These are phyloP conservation scores for Cystobasidium ongulense DNA, from an alignment of 768 basidiomycete genomes.

Conservation along the genomic window DNA sequence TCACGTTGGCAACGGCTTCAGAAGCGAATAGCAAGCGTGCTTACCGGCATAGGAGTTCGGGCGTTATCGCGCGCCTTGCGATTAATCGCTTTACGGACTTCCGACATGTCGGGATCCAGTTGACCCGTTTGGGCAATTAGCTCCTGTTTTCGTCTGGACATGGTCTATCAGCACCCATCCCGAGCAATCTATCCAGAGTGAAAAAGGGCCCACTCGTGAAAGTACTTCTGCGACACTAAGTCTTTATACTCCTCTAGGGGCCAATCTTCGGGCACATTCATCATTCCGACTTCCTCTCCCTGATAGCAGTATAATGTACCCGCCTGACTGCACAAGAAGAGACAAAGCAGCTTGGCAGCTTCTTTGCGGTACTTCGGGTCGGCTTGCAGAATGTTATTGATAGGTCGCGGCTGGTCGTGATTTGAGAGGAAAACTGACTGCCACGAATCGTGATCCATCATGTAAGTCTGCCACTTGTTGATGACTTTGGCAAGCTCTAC, in stretches of 20 bases:
- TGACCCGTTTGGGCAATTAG: not conserved
- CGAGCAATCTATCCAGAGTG: not conserved
- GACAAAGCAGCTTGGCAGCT: constrained; percentile 60
- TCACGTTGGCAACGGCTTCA: no score
- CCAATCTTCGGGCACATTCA: constrained; percentile 51
- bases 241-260: constrained; percentile 61
- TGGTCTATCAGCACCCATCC: not conserved
- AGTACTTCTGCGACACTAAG: constrained; percentile 65
- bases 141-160: constrained; percentile 39
- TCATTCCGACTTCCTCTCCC: constrained; percentile 63
- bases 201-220: constrained; percentile 51
- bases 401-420: constrained; percentile 54
- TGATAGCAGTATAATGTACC: constrained; percentile 69
- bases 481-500: not conserved
- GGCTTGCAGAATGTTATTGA: not conserved
- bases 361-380: constrained; percentile 53
- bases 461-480: constrained; percentile 10
- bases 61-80: constrained; percentile 55
- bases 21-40: no score
- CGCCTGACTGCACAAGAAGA: constrained; percentile 56
- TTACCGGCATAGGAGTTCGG: constrained; percentile 53
- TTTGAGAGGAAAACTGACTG: constrained; percentile 45
- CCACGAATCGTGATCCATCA: not conserved
- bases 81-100: constrained; percentile 31
- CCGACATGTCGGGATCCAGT: constrained; percentile 21